A percentile compares a stretch with the other conserved stretches of the same genome.
Conservation (phyloP, 352 stramenopile species). For the Phytophthora crassamura region DNA sequence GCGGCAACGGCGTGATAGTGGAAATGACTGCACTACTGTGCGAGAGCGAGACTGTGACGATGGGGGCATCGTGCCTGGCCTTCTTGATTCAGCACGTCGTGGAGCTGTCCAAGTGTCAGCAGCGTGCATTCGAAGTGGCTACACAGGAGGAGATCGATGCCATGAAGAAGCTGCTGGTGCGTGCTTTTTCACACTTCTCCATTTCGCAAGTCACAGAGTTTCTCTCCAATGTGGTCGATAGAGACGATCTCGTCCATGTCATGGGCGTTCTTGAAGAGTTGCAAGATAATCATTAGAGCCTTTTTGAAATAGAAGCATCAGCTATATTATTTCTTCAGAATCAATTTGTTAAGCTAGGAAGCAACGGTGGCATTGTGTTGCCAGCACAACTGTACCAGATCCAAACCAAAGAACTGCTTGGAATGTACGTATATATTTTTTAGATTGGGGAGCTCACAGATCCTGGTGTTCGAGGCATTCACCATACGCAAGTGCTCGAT, state of each 20-base stretch:
- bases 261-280: slow-evolving; percentile 46
- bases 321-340: too few species aligned
- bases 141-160: slow-evolving; percentile 42
- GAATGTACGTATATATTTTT: too few species aligned
- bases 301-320: slow-evolving; percentile 24
- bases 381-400: neutral
- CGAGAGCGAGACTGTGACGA: slow-evolving; percentile 33
- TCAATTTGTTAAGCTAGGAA: too few species aligned
- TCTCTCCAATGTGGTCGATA: slow-evolving; percentile 51
- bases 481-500: too few species aligned
- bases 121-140: slow-evolving; percentile 24
- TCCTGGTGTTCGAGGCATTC: too few species aligned
- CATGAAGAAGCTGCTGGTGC: slow-evolving; percentile 48
- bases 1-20: slow-evolving; percentile 31
- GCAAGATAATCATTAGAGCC: slow-evolving; percentile 29
- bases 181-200: slow-evolving; percentile 51
- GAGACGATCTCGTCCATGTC: slow-evolving; percentile 43
- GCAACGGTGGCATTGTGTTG: neutral
- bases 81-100: slow-evolving; percentile 61
- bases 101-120: slow-evolving; percentile 44
- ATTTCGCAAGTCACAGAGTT: slow-evolving; percentile 51
- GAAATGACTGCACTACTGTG: slow-evolving; percentile 38
- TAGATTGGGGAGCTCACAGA: too few species aligned
- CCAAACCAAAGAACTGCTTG: too few species aligned
- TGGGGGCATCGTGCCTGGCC: slow-evolving; percentile 47